Percentiles rank a stretch among this genome's conserved stretches.
These are phyloP conservation scores for Clonostachys sp. DNA, from an alignment of 2,329 filamentous ascomycete genomes.

Conservation along the genomic window DNA sequence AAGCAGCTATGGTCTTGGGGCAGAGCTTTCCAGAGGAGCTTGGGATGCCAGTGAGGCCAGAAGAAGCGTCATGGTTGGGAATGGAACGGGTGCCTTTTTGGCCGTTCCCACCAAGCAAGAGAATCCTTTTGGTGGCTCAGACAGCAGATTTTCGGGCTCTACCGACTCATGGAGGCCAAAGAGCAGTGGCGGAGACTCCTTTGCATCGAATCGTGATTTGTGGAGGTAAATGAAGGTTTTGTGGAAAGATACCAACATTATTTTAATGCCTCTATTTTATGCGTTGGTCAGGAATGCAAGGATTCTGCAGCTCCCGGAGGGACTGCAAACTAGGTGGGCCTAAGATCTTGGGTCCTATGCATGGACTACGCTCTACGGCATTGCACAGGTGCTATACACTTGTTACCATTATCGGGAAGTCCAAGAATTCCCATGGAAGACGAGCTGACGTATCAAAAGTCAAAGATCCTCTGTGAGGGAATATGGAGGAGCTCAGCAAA, in stretches of 20 bases:
- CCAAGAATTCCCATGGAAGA: too few species aligned
- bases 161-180: conserved; percentile 25
- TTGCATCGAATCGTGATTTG: conserved; percentile 30
- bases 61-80: conserved; percentile 48
- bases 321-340: too few species aligned
- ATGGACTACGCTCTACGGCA: too few species aligned
- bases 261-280: too few species aligned
- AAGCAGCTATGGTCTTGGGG: conserved; percentile 54
- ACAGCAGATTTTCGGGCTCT: not conserved
- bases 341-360: too few species aligned
- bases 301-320: too few species aligned
- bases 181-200: conserved; percentile 35
- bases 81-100: conserved; percentile 46
- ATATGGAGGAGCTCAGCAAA: too few species aligned
- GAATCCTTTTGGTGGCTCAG: not conserved
- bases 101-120: conserved; percentile 35
- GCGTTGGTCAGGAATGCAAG: too few species aligned
- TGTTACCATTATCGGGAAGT: too few species aligned
- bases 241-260: not conserved
- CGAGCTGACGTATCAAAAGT: too few species aligned
- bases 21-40: conserved; percentile 40
- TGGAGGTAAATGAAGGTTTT: conserved; percentile 26
- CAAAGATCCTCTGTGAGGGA: too few species aligned
- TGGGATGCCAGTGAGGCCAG: conserved; percentile 49
- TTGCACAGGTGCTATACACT: too few species aligned